A percentile compares a stretch with the other conserved stretches of the same genome.
Conservation (phyloP, 2,329 filamentous ascomycete genomes). For the Clathrospora elynae region DNA sequence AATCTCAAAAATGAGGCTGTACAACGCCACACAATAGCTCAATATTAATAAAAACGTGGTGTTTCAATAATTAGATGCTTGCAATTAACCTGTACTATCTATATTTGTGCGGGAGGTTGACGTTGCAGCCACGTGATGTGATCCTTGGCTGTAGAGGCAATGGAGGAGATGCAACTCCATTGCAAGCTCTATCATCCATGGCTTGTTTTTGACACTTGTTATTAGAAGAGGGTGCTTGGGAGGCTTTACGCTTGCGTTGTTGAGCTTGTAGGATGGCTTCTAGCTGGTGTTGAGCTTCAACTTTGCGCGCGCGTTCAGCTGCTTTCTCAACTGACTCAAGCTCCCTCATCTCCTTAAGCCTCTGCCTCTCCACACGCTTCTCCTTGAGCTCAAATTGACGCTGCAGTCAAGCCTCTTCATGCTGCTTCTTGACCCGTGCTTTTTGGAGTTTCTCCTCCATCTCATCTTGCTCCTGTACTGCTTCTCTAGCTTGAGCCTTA, state of each 20-base stretch:
- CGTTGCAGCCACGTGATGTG: background rate
- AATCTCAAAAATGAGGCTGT: constrained; percentile 1
- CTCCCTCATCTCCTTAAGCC: background rate
- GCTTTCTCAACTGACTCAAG: background rate
- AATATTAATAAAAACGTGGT: constrained; percentile 1
- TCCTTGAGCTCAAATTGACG: background rate
- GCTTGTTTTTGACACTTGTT: constrained; percentile 2
- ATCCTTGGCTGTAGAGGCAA: background rate
- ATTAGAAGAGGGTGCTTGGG: background rate
- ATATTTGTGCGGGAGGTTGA: background rate
- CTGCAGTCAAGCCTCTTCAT: background rate
- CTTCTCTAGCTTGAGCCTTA: background rate
- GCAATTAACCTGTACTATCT: background rate
- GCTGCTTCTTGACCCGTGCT: background rate
- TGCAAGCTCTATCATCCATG: background rate
- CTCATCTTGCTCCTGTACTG: background rate
- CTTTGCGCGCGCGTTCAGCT: too few relatives aligned
- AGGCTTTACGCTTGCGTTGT: background rate
- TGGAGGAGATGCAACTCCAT: background rate
- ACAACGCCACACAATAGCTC: constrained; percentile 2
- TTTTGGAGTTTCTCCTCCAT: background rate
- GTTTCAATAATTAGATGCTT: background rate
- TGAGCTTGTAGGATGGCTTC: background rate
- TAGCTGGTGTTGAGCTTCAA: background rate
- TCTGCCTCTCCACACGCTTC: background rate